Evolutionary conservation across 2,329 filamentous ascomycete species (phyloP).

Genomic region (Phaeosphaeriaceae sp.): DNA sequence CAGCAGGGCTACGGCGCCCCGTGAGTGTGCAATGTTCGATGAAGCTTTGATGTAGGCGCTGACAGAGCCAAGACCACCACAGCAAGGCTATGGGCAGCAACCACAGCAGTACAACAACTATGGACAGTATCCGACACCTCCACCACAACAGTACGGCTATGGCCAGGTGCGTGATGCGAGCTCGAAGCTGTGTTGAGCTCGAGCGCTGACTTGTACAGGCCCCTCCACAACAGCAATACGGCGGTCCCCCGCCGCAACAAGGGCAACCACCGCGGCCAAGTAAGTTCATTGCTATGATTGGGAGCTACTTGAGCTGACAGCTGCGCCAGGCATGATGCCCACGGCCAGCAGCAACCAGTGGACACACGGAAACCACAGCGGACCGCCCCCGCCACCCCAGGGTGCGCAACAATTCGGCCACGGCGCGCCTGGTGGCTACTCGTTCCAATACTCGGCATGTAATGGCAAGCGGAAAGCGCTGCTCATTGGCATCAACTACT

Average conservation of each 20-base stretch:
- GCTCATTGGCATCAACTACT: conserved; percentile 96
- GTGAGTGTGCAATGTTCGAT: conserved; percentile 25
- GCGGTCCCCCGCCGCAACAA: conserved; percentile 29
- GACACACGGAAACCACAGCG: conserved; percentile 62
- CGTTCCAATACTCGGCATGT: conserved; percentile 90
- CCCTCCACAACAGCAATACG: conserved; percentile 45
- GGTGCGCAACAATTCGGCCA: conserved; percentile 63
- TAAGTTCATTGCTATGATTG: conserved; percentile 11
- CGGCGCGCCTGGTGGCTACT: conserved; percentile 80
- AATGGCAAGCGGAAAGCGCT: conserved; percentile 88
- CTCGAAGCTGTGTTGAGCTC: neutral
- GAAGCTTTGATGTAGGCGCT: conserved; percentile 14
- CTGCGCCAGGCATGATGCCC: conserved; percentile 60
- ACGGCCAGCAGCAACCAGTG: conserved; percentile 49
- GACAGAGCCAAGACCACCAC: conserved; percentile 29
- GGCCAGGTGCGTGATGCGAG: conserved; percentile 40
- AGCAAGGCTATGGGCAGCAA: conserved; percentile 43
- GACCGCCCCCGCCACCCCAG: conserved; percentile 70
- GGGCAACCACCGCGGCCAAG: conserved; percentile 25
- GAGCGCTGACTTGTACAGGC: conserved; percentile 31
- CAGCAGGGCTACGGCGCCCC: conserved; percentile 39
- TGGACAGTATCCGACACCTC: conserved; percentile 40
- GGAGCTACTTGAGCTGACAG: conserved; percentile 31
- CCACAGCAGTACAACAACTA: conserved; percentile 33
- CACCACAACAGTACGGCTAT: conserved; percentile 54